Base-by-base conservation (phyloP, 352 stramenopile genomes). In the Phytophthora parvispora region DNA sequence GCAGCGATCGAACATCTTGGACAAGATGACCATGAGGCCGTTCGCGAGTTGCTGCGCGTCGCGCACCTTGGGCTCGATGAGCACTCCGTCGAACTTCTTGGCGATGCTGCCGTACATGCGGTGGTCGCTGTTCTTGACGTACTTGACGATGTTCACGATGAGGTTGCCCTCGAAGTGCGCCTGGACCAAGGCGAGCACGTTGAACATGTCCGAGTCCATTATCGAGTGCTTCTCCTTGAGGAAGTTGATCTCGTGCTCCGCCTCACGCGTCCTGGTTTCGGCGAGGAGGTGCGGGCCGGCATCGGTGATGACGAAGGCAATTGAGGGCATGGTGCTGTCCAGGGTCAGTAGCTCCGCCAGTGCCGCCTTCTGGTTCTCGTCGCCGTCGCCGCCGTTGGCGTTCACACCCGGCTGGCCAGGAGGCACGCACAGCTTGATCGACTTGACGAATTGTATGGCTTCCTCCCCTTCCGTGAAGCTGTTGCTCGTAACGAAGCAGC, bases 251-350 rank as follows among this genome's bases (percentile, higher is more conserved):
- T 92, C 80, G 28, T 82, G 74, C 4, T 60, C 60, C 6, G 84
- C 71, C 47, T 90, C 81, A 15, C 51, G 15, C 2, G 81, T 83
- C 38, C 42, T 42, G 31, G 55, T 53, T 18, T 82, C 71, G 31
- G 67, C 77, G 24, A 73, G 63, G 29, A 92, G 55, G 60, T 92
- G 84, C 53, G 82, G 82, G 1, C 72, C 69, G 5, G 83, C 84
- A 52, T 91, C 84, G 3, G 84, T 86, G 79, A 92, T 91, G 10
- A 90, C 60, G 70, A 92, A 92, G 36, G 78, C 82, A 22, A 92
- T 78, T 1, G 84, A 91, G 31, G 84, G 76, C 57, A 89, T 78
- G 0, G 69, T 58, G 27, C 62, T 74, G 61, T 92, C 82, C 12
- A 92, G 62, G 2, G 54, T 75, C 36, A 89, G 42, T 32, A 92